Evolutionary conservation across 2,329 filamentous ascomycete species (phyloP), one percentile per base, ranked within the genome.

Genomic region (Ophiostoma ips): DNA sequence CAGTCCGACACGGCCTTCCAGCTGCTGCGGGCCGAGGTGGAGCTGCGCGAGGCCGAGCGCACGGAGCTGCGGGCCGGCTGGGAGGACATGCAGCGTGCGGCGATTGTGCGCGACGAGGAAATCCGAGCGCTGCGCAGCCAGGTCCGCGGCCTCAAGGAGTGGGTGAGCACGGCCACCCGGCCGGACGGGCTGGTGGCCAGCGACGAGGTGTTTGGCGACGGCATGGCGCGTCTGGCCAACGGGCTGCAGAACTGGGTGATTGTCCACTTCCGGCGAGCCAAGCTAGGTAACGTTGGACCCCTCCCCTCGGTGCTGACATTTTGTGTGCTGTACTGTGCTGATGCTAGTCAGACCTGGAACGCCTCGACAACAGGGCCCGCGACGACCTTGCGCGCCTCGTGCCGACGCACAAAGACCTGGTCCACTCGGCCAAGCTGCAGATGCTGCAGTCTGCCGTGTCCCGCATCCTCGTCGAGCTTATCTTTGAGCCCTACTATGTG

Each of bases 171-270:
- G 19, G 77, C 76, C 55, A 84, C 81, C 10, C 68, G 79, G 31
- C 69, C 72, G 46, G 77, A 80, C n/a, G 68, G 79, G 36, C 76
- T 81, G 60, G 78, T 81, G 61, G 69, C 68, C 50, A 80, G 78
- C 54, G 83, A 87, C 58, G 79, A 83, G 62, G 76, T 79, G 11
- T 75, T 87, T 59, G 74, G 69, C 2, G 76, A 83, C 47, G 70
- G 71, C 10, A 76, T 84, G 68, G 69, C 72, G 46, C 70, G 73
- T 51, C 62, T 87, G 44, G 76, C 76, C 18, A 82, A 85, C 58
- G 76, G 81, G 21, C 64, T 85, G 57, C 81, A 86, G 64, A 85
- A 87, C 58, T 87, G 83, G 83, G 76, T 82, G 3, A 79, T 87
- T 57, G 73, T 76, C 24, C 76, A 83, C 60, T 87, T 83, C 56